Base-by-base conservation (phyloP, 257 asterid genomes). In the Nyctanthes arbortristis region DNA sequence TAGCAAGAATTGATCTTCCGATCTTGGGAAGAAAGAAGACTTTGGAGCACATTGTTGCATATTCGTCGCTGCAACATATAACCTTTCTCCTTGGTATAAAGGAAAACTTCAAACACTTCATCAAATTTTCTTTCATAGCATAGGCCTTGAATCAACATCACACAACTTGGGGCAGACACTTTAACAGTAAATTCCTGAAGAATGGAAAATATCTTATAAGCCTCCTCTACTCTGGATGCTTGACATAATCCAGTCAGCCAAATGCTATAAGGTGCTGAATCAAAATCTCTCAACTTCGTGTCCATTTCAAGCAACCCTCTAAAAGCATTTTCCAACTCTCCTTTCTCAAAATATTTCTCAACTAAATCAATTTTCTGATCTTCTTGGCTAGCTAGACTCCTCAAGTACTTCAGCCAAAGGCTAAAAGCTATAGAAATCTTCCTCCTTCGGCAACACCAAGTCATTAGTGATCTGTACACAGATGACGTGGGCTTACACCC, bases 121-220 rank as follows among this genome's bases (percentile, higher is more conserved):
- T 82, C 80, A 71, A 82, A 75, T 28, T 80, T 76, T 67, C 81
- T 73, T 47, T 66, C 74, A 62, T 66, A 60, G 68, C 88, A 80
- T 22, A 93, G 92, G 69, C 72, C 67, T 3, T 69, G 35, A 61
- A 93, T 87, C 85, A 93, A 65, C 75, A 67, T 71, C 58, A 79
- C 98, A 75, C 89, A 93, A 31, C 86, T 79, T 22, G 97, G 83
- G 40, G 95, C 85, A 29, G 96, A 90, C 14, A 88, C 82, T 28
- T 28, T 36, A 12, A 87, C 75, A 39, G 68, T 62, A 67, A 73
- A 82, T 88, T 90, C 86, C 84, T 77, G 75, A 47, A 93, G 89
- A 68, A 87, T 61, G 28, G 67, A 77, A 73, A 90, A 85, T 4
- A 78, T 25, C 83, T 69, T 80, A 65, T 84, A 18, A 30, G 96